phyloP scores from a whole-genome alignment of 1,284 basidiomycete genomes.

The Vanrija pseudolonga region DNA sequence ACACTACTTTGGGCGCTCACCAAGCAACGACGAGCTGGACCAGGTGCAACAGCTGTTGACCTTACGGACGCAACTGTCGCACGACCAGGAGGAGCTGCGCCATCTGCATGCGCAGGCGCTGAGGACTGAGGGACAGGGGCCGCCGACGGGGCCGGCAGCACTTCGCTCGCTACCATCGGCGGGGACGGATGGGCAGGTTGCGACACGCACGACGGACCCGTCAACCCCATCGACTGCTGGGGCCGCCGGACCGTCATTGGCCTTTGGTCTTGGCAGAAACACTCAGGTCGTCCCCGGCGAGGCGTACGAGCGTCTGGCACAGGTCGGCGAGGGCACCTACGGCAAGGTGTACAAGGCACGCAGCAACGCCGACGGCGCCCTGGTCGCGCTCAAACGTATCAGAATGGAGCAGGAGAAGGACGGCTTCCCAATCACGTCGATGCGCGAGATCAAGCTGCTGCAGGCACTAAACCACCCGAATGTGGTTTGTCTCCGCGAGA shows the following conservation, averaged over 20 bases:
- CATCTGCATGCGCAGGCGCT: constrained; percentile 15
- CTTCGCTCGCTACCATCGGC: not conserved
- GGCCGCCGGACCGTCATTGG: too few relatives aligned
- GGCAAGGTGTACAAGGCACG: constrained; percentile 98
- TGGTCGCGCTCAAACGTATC: constrained; percentile 94
- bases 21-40: constrained; percentile 25
- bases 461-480: constrained; percentile 88
- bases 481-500: constrained; percentile 85
- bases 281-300: constrained; percentile 30
- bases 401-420: constrained; percentile 97
- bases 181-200: too few relatives aligned
- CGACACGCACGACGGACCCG: too few relatives aligned
- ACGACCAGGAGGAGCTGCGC: constrained; percentile 23
- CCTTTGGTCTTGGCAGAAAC: not conserved
- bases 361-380: constrained; percentile 66
- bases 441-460: constrained; percentile 97
- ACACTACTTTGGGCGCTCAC: constrained; percentile 37
- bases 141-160: not conserved
- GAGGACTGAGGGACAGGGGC: not conserved
- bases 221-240: too few relatives aligned
- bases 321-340: constrained; percentile 98
- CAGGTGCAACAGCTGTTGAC: constrained; percentile 32
- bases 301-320: constrained; percentile 81
- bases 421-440: constrained; percentile 97
- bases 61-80: constrained; percentile 16